phyloP scores from a whole-genome alignment of 306 rosid species.

The Rosa lucieae region DNA sequence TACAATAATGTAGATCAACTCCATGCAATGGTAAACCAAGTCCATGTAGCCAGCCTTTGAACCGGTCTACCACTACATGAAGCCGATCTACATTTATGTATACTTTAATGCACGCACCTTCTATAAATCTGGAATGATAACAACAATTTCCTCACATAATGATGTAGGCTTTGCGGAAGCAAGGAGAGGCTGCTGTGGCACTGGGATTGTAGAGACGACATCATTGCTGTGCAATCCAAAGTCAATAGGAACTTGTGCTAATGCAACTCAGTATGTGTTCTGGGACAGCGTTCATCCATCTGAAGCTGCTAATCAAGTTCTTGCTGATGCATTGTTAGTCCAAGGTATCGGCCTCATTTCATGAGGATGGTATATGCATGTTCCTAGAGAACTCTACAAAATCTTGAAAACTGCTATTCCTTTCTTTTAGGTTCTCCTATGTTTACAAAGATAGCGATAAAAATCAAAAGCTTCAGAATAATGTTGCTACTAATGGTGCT shows the following conservation, averaged over 20 bases:
- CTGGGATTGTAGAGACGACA: constrained; percentile 73
- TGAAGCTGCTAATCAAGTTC: constrained; percentile 78
- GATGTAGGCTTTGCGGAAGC: constrained; percentile 69
- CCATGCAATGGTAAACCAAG: background rate
- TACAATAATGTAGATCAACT: background rate
- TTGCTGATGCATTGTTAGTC: constrained; percentile 68
- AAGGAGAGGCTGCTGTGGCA: constrained; percentile 93
- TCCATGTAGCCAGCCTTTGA: background rate
- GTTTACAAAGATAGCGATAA: background rate
- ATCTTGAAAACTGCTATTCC: constrained; percentile 1
- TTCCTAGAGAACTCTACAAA: background rate
- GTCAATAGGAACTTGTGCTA: constrained; percentile 81
- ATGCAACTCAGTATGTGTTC: constrained; percentile 87
- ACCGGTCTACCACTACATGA: background rate
- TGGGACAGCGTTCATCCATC: constrained; percentile 98
- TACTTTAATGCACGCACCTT: background rate
- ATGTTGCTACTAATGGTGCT: background rate
- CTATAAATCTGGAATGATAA: constrained; percentile 1
- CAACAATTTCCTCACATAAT: background rate
- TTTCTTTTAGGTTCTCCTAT: background rate
- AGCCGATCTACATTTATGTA: background rate
- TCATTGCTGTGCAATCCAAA: constrained; percentile 69
- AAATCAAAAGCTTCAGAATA: constrained; percentile 20
- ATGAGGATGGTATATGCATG: constrained; percentile 32
- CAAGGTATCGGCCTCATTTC: constrained; percentile 72